Base-by-base conservation (phyloP, 1,139 yeast species). In the Meyerozyma smithsonii region DNA sequence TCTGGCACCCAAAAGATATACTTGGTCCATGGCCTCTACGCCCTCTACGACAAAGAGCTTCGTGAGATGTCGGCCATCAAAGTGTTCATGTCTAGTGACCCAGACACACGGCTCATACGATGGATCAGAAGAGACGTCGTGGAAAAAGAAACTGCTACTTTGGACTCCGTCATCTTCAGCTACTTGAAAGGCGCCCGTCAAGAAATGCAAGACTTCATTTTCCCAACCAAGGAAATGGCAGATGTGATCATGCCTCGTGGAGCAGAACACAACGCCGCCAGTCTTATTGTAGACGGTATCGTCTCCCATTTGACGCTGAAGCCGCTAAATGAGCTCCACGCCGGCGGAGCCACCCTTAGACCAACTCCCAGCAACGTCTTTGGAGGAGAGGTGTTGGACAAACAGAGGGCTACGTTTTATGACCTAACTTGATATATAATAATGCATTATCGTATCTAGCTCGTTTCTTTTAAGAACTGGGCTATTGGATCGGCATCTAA, bases 161-260 rank as follows among this genome's bases (percentile, higher is more conserved):
- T 86, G 40, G 78, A 77, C 35, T 54, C 59, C 1, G 69, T 87
- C 21, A 59, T 89, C 23, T 74, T 76, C 42, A 55, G 72, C 23
- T 89, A 89, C 56, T 59, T 89, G 47, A 75, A 73, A 36, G 66
- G 72, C 10, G 77, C 89, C n/a, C 72, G 95, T 43, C 77, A 81
- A 4, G 96, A 89, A 54, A 85, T 84, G 84, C 76, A 72, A 46
- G 77, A 81, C 48, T 85, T 74, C 55, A 82, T 89, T 11, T 74
- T 74, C 36, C 88, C 86, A 25, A 87, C 96, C 2, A 84, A 84
- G 58, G 81, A 81, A 44, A 73, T 66, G 45, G 95, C 96, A 2
- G 96, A 89, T 57, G 79, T 88, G 12, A 78, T 89, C 34, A 70
- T 89, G 54, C 96, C 96, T 3, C 68, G 82, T 38, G 89, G 88